Percentiles rank a stretch among this genome's conserved stretches.
These are phyloP conservation scores for Liquidambar formosana DNA, from an alignment of 164 flowering plant species.

Conservation along the genomic window DNA sequence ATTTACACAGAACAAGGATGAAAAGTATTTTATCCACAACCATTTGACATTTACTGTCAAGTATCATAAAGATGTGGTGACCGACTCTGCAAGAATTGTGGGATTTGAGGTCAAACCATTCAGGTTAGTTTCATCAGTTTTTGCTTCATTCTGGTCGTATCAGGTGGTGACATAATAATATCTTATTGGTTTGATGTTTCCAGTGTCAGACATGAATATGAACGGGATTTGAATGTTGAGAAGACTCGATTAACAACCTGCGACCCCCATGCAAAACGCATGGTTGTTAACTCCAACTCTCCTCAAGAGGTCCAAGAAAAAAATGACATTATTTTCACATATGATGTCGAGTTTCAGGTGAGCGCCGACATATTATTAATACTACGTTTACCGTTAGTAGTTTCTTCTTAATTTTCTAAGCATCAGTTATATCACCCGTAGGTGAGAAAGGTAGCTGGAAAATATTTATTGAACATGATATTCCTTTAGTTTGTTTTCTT, in stretches of 20 bases:
- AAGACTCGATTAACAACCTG: no score
- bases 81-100: constrained; percentile 84
- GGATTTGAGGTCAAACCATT: constrained; percentile 97
- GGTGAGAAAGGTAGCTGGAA: neutral
- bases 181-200: constrained; percentile 8
- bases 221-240: constrained; percentile 36
- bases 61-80: constrained; percentile 70
- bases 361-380: neutral
- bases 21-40: constrained; percentile 81
- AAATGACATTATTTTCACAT: constrained; percentile 68
- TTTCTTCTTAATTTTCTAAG: neutral
- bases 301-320: constrained; percentile 67
- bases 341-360: constrained; percentile 75
- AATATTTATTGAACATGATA: neutral
- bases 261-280: constrained; percentile 55
- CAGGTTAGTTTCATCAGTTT: constrained; percentile 48
- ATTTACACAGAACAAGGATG: constrained; percentile 69
- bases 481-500: neutral
- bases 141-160: neutral
- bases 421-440: neutral
- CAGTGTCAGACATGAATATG: constrained; percentile 50
- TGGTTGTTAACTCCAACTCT: constrained; percentile 44
- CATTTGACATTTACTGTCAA: constrained; percentile 83
- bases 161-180: neutral
- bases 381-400: neutral